These are phyloP conservation scores for Syncephalastrum contaminatum DNA, from an alignment of 371 early-diverging fungal genomes.

Conservation along the genomic window DNA sequence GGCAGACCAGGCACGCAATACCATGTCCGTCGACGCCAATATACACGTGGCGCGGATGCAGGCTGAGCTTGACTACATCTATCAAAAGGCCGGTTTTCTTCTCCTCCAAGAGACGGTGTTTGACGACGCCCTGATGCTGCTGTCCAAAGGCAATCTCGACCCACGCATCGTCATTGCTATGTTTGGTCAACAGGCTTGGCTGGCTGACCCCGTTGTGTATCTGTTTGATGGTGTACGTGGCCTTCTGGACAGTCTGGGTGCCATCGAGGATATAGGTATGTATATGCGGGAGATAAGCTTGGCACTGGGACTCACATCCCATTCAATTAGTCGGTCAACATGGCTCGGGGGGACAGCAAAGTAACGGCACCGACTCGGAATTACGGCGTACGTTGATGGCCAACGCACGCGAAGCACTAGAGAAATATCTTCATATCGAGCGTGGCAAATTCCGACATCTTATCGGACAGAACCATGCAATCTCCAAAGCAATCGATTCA, in stretches of 20 bases:
- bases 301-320: neutral
- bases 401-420: slow-evolving; percentile 62
- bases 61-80: slow-evolving; percentile 56
- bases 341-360: slow-evolving; percentile 19
- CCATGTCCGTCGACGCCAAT: slow-evolving; percentile 41
- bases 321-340: slow-evolving; percentile 17
- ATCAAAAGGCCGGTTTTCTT: slow-evolving; percentile 69
- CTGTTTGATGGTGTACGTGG: slow-evolving; percentile 50
- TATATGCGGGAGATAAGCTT: neutral
- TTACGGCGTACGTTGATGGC: slow-evolving; percentile 45
- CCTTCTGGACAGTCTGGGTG: slow-evolving; percentile 35
- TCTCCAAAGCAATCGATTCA: slow-evolving; percentile 58
- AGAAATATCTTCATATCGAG: slow-evolving; percentile 43
- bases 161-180: slow-evolving; percentile 59
- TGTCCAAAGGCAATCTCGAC: slow-evolving; percentile 67
- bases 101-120: slow-evolving; percentile 66
- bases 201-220: slow-evolving; percentile 25
- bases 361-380: slow-evolving; percentile 19
- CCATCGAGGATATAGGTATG: slow-evolving; percentile 55
- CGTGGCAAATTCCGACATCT: slow-evolving; percentile 31
- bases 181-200: slow-evolving; percentile 47
- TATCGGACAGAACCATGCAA: slow-evolving; percentile 26
- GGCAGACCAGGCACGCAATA: slow-evolving; percentile 50
- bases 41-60: slow-evolving; percentile 47
- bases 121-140: slow-evolving; percentile 63